A percentile compares a stretch with the other conserved stretches of the same genome.
phyloP scores from a whole-genome alignment of 2,329 filamentous ascomycete species.

The Arthroderma sp. region DNA sequence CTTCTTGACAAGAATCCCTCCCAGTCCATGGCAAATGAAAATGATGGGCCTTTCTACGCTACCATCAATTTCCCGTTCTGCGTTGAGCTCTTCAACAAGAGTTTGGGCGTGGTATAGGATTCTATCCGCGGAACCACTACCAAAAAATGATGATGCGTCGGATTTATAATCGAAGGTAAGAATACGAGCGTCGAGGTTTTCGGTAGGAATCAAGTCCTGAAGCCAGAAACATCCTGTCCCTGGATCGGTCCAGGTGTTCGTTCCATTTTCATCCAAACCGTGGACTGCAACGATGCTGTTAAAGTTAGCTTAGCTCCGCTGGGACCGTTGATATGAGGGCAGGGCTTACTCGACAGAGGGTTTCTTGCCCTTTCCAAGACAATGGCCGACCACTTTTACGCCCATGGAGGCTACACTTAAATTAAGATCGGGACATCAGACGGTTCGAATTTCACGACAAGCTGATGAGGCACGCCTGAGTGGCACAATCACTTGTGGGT shows the following conservation, averaged over 20 bases:
- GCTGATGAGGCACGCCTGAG: too few species aligned
- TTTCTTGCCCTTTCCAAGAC: too few species aligned
- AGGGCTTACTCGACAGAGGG: too few species aligned
- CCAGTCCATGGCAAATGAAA: constrained; percentile 27
- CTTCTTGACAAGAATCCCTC: constrained; percentile 24
- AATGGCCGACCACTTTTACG: too few species aligned
- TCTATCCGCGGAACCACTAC: background rate
- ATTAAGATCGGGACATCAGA: too few species aligned
- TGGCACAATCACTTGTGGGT: too few species aligned
- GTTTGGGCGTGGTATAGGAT: background rate
- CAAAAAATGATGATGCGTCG: background rate
- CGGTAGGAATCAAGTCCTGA: constrained; percentile 18
- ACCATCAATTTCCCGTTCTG: background rate
- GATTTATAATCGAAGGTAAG: constrained; percentile 20
- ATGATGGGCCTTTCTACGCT: constrained; percentile 19
- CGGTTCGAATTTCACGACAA: too few species aligned
- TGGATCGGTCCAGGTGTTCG: constrained; percentile 21
- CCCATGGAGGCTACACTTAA: too few species aligned
- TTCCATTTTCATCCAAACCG: constrained; percentile 19
- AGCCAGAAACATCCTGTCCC: constrained; percentile 19
- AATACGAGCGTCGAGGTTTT: constrained; percentile 13
- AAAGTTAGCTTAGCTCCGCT: background rate
- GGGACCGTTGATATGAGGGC: too few species aligned
- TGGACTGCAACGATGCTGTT: constrained; percentile 26
- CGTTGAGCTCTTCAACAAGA: constrained; percentile 1